Base-by-base conservation (phyloP, 768 basidiomycete genomes). In the Mycena olivaceomarginata region DNA sequence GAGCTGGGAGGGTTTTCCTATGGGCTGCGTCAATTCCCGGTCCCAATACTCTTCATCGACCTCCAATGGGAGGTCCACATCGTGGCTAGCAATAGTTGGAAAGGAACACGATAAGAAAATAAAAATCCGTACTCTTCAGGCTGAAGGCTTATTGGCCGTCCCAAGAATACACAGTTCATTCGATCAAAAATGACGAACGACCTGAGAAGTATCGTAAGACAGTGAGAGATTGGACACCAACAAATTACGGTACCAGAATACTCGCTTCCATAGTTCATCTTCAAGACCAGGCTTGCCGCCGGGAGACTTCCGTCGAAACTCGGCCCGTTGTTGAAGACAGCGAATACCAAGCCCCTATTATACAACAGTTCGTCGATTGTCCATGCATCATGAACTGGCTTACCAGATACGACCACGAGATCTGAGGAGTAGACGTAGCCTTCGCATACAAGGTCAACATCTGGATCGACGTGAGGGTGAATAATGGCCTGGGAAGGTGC, bases 311-410 rank as follows among this genome's bases (percentile, higher is more conserved):
- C 51, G 51, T 8, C 48, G 48, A 18, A 8, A n/a, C 11, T 53
- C 51, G 51, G 20, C 15, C 4, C 51, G 18, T 9, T 53, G 15
- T 7, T 53, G 51, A n/a, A 53, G 18, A 18, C 18, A 53, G 1
- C 51, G 51, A 18, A 53, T 53, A 8, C 51, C 51, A n/a, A 53
- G 51, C 10, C 51, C 51, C 51, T 53, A n/a, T n/a, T 94, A 69
- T 85, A 89, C 0, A 93, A 83, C 1, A 94, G 80, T 0, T 81
- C 82, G 20, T 53, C 9, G n/a, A 4, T 3, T 18, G 5, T 13
- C 16, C 13, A n/a, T 18, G 18, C n/a, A 8, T 45, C 7, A 48
- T 48, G 20, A n/a, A 20, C 8, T 5, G n/a, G 11, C 51, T 6
- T 53, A 53, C 51, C 7, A 53, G 18, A 11, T 53, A 53, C 51